Evolutionary conservation across 345 rosid species (phyloP), one percentile per base, ranked within the genome.

Genomic region (Isatis tinctoria): DNA sequence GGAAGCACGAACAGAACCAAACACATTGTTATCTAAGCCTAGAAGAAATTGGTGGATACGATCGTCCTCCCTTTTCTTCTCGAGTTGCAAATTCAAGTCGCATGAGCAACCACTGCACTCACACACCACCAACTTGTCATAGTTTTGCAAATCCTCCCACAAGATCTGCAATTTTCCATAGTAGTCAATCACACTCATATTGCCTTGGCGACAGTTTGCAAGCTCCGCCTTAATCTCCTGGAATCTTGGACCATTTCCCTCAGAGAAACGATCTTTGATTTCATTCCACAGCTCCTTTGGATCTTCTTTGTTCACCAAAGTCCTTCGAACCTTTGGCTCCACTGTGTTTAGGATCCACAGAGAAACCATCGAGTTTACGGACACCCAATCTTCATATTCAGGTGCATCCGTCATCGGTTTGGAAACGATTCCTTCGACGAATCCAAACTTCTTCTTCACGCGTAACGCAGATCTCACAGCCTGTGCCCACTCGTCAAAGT

Each of bases 111-210:
- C 24, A 22, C 24, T 22, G 24, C 24, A 22, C 2, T 22, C 2
- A 2, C 24, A 22, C 24, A 22, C 24, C 24, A 22, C 24, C 24
- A 22, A 22, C 2, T 22, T 22, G 24, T 22, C 24, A 22, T 22
- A 22, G 24, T 22, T 22, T 22, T 22, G 24, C 24, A 22, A 28
- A 51, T 51, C 57, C 6, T 24, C 14, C 57, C 57, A 4, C 67
- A 27, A 11, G 14, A 64, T 48, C 33, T 78, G 79, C 73, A 87
- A 86, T 43, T 54, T 18, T 0, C 57, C 57, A 10, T 3, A 51
- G 7, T 76, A 56, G 2, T 44, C 8, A 5, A 44, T 44, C 17
- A 44, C 48, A 44, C 48, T 44, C 8, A 1, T 2, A 2, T 44
- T 44, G 0, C 48, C 48, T n/a, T 44, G 48, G 6, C 20, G 1